Percentiles rank a stretch among this genome's conserved stretches.
These are phyloP conservation scores for Alloteropsis semialata DNA, from an alignment of 176 grass and related monocot species.

Conservation along the genomic window DNA sequence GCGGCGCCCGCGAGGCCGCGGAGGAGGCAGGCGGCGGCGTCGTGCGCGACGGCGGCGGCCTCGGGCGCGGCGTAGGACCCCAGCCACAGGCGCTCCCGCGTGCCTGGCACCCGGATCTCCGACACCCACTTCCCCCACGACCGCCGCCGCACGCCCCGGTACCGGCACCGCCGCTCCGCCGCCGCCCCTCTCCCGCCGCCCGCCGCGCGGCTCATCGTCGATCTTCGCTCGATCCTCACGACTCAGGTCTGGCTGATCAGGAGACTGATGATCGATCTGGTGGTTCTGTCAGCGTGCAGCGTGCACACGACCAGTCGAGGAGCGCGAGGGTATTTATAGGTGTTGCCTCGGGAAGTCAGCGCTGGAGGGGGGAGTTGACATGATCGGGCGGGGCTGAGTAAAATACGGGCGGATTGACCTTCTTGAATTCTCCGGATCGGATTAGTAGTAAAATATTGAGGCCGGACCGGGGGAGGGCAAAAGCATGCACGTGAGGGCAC, in stretches of 20 bases:
- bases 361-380: slow-evolving; percentile 27
- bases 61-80: slow-evolving; percentile 86
- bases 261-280: neutral
- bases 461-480: neutral
- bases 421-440: neutral
- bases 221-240: too few relatives aligned
- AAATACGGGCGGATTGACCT: neutral
- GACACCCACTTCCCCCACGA: slow-evolving; percentile 97
- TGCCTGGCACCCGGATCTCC: slow-evolving; percentile 85
- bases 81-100: slow-evolving; percentile 81
- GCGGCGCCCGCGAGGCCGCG: neutral
- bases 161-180: slow-evolving; percentile 14
- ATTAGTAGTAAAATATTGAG: too few relatives aligned
- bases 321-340: slow-evolving; percentile 35
- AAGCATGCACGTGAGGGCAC: slow-evolving; percentile 3
- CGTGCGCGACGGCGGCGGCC: slow-evolving; percentile 88
- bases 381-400: neutral
- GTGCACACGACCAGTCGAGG: neutral
- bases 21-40: slow-evolving; percentile 85
- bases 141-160: slow-evolving; percentile 73
- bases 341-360: slow-evolving; percentile 21
- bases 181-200: neutral
- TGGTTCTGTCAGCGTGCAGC: neutral
- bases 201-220: neutral
- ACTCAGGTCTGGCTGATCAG: neutral